These are phyloP conservation scores for Phytophthora fragariae DNA, from an alignment of 352 stramenopile species.

Conservation along the genomic window DNA sequence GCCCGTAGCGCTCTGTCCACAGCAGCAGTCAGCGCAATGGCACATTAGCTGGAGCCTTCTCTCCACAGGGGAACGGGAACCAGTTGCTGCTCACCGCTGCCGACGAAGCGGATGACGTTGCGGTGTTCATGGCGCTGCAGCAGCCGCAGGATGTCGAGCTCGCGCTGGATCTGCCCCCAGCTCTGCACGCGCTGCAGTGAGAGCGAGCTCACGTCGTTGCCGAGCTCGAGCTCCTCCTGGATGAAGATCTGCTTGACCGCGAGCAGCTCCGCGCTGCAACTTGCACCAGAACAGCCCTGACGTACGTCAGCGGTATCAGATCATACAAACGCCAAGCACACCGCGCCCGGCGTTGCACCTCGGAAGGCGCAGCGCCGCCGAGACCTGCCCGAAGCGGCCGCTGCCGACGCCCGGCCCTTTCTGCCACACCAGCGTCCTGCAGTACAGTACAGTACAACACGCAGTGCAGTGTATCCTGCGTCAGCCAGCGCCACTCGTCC, in stretches of 20 bases:
- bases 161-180: constrained; percentile 66
- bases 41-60: no score
- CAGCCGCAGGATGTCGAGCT: constrained; percentile 53
- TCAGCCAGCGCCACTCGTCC: no score
- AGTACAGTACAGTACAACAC: no score
- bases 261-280: constrained; percentile 76
- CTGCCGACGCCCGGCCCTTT: constrained; percentile 68
- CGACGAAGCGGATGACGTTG: constrained; percentile 71
- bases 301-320: constrained; percentile 20
- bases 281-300: neutral
- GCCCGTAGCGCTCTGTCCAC: constrained; percentile 55
- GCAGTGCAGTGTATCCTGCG: no score
- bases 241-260: constrained; percentile 91
- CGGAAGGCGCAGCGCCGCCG: constrained; percentile 68
- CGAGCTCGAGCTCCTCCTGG: constrained; percentile 73
- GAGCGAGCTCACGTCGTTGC: constrained; percentile 72
- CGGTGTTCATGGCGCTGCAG: constrained; percentile 52
- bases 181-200: constrained; percentile 62
- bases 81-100: constrained; percentile 46
- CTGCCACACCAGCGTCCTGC: constrained; percentile 75
- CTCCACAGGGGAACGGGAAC: neutral
- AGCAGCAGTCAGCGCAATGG: no score
- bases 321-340: constrained; percentile 3
- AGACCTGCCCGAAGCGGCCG: constrained; percentile 78
- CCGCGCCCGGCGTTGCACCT: constrained; percentile 41